phyloP scores from a whole-genome alignment of 1,284 basidiomycete genomes.

The Ceratobasidium sp. region DNA sequence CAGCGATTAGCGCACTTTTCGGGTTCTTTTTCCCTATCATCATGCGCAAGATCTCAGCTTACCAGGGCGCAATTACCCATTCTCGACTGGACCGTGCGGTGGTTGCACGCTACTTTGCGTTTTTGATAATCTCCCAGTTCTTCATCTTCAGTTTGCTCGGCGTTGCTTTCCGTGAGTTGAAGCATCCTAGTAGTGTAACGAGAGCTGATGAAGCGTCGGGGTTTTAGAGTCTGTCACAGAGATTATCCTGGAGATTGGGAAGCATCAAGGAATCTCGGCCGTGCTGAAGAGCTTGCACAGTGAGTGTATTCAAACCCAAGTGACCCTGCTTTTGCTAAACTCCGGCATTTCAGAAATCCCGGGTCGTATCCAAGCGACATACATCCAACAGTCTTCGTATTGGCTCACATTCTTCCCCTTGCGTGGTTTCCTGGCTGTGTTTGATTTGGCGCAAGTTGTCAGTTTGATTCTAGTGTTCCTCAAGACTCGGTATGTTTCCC shows the following conservation, averaged over 20 bases:
- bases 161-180: slow-evolving; percentile 79
- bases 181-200: background rate
- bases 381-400: slow-evolving; percentile 85
- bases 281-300: slow-evolving; percentile 76
- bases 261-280: slow-evolving; percentile 70
- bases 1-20: slow-evolving; percentile 87
- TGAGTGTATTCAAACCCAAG: slow-evolving; percentile 56
- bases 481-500: slow-evolving; percentile 69
- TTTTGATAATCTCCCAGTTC: slow-evolving; percentile 89
- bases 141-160: slow-evolving; percentile 92
- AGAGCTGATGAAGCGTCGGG: background rate
- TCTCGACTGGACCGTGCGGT: slow-evolving; percentile 88
- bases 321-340: slow-evolving; percentile 20
- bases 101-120: slow-evolving; percentile 89
- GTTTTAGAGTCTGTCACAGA: slow-evolving; percentile 68
- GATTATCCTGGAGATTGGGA: slow-evolving; percentile 74
- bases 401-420: slow-evolving; percentile 97
- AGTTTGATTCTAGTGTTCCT: slow-evolving; percentile 89
- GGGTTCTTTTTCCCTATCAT: slow-evolving; percentile 87
- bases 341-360: slow-evolving; percentile 66
- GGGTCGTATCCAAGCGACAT: slow-evolving; percentile 77
- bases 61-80: slow-evolving; percentile 80
- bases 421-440: slow-evolving; percentile 91
- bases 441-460: slow-evolving; percentile 95
- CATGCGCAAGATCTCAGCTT: slow-evolving; percentile 86